These are phyloP conservation scores for Casaregolazyma lundiana DNA, from an alignment of 1,139 yeast species.

Conservation along the genomic window DNA sequence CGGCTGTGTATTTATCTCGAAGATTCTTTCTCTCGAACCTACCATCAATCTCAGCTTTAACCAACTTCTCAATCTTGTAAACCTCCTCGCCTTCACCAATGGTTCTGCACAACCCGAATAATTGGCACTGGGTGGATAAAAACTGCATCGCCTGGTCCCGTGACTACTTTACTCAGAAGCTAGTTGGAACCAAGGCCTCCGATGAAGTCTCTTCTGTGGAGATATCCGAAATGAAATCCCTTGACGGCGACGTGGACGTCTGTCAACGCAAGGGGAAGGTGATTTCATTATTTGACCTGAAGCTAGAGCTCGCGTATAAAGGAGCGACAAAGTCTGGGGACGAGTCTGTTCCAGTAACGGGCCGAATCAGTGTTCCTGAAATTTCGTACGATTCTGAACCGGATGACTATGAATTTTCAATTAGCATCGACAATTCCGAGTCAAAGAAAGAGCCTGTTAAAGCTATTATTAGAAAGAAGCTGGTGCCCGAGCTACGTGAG, in stretches of 20 bases:
- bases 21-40: constrained; percentile 1
- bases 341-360: constrained; percentile 41
- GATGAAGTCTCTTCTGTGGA: constrained; percentile 38
- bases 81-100: constrained; percentile 29
- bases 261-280: constrained; percentile 96
- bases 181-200: constrained; percentile 45
- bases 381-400: constrained; percentile 88
- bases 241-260: constrained; percentile 95
- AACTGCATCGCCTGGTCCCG: constrained; percentile 92
- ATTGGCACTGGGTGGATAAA: constrained; percentile 99
- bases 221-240: constrained; percentile 55
- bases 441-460: constrained; percentile 50
- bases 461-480: constrained; percentile 48
- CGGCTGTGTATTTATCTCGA: constrained; percentile 7
- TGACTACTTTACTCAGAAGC: constrained; percentile 60
- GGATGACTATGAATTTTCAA: constrained; percentile 80
- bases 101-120: constrained; percentile 73
- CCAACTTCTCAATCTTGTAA: background rate
- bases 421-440: constrained; percentile 55
- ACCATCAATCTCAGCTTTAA: background rate
- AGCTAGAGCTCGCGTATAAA: constrained; percentile 54
- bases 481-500: constrained; percentile 67
- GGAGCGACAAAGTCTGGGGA: constrained; percentile 43
- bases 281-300: constrained; percentile 81
- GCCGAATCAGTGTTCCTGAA: constrained; percentile 82